Conservation (phyloP, 2,329 filamentous ascomycete genomes). For the Pseudovirgaria hyperparasitica region DNA sequence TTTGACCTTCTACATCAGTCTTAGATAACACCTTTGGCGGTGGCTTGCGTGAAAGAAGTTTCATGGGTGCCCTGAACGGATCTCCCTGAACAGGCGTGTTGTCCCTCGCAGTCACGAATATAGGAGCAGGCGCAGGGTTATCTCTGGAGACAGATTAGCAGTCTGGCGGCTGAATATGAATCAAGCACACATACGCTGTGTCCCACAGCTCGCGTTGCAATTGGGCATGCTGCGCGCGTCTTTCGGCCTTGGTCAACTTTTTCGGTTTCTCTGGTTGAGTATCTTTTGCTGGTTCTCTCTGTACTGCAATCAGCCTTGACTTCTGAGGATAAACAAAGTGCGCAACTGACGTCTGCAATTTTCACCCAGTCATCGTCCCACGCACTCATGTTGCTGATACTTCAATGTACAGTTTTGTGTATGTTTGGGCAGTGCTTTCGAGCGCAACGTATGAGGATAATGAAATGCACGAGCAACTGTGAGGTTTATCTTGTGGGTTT, state of each 20-base stretch:
- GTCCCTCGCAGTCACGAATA: conserved; percentile 58
- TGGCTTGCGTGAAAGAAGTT: conserved; percentile 74
- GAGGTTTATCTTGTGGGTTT: too few species aligned
- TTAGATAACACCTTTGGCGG: conserved; percentile 46
- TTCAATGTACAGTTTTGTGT: too few species aligned
- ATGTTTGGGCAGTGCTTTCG: too few species aligned
- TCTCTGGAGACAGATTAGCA: conserved; percentile 41
- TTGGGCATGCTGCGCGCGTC: conserved; percentile 67
- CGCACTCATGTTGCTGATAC: too few species aligned
- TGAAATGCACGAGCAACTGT: too few species aligned
- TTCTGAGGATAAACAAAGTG: conserved; percentile 4
- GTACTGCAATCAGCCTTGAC: conserved; percentile 4
- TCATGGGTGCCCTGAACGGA: conserved; percentile 71
- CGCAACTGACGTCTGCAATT: conserved; percentile 51
- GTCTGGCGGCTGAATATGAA: conserved; percentile 2
- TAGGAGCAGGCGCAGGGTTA: conserved; percentile 57
- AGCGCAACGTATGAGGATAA: too few species aligned
- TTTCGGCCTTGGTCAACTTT: conserved; percentile 63
- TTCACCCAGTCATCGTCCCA: conserved; percentile 91
- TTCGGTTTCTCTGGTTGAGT: conserved; percentile 24
- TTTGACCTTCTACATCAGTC: conserved; percentile 34
- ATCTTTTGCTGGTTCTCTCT: conserved; percentile 2
- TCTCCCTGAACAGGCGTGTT: conserved; percentile 51
- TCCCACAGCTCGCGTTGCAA: conserved; percentile 80
- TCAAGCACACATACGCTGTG: conserved; percentile 58